phyloP scores from a whole-genome alignment of 1,284 basidiomycete genomes.

The Polyporus tsugae region DNA sequence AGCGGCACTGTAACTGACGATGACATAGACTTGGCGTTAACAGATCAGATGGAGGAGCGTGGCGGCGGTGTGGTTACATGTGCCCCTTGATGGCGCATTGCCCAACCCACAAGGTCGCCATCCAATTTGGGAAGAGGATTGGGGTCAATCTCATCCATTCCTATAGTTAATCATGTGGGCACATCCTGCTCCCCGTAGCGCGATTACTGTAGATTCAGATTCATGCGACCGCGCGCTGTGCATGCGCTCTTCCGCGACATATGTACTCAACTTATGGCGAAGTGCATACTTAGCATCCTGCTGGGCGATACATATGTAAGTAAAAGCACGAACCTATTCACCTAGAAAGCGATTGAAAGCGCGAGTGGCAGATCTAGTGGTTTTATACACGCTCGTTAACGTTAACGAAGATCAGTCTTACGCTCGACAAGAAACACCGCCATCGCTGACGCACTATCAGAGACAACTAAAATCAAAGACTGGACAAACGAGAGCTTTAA shows the following conservation, averaged over 20 bases:
- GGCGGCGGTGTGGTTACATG: neutral
- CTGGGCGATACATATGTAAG: neutral
- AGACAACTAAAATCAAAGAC: too few species aligned
- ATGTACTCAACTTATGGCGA: neutral
- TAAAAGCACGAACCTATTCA: neutral
- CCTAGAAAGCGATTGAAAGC: neutral
- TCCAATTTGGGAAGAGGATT: neutral
- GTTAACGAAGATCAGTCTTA: neutral
- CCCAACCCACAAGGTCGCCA: neutral
- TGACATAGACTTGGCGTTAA: neutral
- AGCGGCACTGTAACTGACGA: too few species aligned
- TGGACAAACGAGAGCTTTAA: too few species aligned
- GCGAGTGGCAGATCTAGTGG: too few species aligned
- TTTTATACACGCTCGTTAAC: too few species aligned
- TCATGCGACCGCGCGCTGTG: neutral
- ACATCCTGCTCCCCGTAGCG: neutral
- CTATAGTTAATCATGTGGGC: neutral
- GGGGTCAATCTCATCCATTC: neutral
- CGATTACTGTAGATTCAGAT: neutral
- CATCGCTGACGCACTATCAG: neutral
- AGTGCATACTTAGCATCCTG: neutral
- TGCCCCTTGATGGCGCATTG: neutral
- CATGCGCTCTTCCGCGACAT: neutral
- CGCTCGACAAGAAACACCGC: neutral
- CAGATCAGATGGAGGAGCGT: conserved; percentile 1